Conservation (phyloP, 257 asterid species). For the Leonotis leonurus region DNA sequence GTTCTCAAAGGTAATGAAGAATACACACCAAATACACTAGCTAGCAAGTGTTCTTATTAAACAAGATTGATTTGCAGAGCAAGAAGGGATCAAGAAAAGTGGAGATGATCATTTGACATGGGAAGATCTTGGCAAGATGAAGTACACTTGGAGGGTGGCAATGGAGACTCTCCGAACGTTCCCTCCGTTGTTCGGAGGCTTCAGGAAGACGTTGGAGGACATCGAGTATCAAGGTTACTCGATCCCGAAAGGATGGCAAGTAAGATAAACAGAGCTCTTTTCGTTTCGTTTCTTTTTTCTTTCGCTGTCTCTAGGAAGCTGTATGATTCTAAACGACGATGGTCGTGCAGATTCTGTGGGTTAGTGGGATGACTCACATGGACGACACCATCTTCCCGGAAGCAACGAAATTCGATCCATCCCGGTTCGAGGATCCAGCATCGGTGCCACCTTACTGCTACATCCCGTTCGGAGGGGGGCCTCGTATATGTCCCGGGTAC, state of each 20-base stretch:
- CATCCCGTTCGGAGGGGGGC: constrained; percentile 68
- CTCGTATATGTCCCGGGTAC: constrained; percentile 71
- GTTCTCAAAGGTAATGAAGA: constrained; percentile 67
- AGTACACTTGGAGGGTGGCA: constrained; percentile 70
- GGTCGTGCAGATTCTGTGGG: constrained; percentile 22
- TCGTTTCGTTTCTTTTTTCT: not conserved
- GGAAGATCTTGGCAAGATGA: constrained; percentile 71
- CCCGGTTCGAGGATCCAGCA: constrained; percentile 39
- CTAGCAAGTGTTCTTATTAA: too few species aligned
- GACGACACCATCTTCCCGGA: constrained; percentile 45
- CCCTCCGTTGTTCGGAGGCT: constrained; percentile 70
- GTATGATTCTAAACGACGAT: not conserved
- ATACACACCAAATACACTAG: too few species aligned
- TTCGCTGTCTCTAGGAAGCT: too few species aligned
- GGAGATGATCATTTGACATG: constrained; percentile 44
- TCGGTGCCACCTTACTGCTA: constrained; percentile 52
- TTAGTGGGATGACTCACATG: constrained; percentile 58
- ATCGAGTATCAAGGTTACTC: constrained; percentile 49
- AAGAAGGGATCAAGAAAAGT: constrained; percentile 46
- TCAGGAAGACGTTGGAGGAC: constrained; percentile 47
- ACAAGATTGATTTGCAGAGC: constrained; percentile 35
- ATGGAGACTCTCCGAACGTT: constrained; percentile 54
- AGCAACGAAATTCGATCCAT: constrained; percentile 51
- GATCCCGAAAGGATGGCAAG: constrained; percentile 82
- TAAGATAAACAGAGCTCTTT: constrained; percentile 13